Evolutionary conservation across 345 rosid genomes (phyloP).

Genomic region (Hevea brasiliensis): DNA sequence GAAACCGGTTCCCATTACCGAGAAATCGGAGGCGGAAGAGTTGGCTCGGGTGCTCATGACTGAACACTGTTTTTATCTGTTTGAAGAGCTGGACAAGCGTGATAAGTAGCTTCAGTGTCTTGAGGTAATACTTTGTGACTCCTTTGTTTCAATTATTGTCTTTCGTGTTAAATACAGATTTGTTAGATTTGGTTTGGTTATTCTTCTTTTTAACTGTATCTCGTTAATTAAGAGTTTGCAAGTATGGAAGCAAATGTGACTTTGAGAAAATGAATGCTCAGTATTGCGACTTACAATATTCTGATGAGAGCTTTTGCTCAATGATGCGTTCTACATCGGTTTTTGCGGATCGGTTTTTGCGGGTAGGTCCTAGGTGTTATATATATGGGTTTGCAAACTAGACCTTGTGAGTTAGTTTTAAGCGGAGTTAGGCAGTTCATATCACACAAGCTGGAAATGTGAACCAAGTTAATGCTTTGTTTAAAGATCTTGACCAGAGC

Average conservation of each 20-base stretch:
- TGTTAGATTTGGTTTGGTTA: background rate
- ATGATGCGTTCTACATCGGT: no score
- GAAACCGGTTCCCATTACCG: slow-evolving; percentile 32
- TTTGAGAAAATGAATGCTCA: slow-evolving; percentile 87
- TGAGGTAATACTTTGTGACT: slow-evolving; percentile 44
- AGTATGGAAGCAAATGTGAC: no score
- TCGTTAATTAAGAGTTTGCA: no score
- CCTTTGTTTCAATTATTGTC: background rate
- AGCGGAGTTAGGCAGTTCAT: no score
- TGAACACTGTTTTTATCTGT: slow-evolving; percentile 80
- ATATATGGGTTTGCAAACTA: no score
- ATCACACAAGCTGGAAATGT: slow-evolving; percentile 70
- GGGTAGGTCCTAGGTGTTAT: no score
- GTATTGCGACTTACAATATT: slow-evolving; percentile 82
- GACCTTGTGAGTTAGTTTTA: no score
- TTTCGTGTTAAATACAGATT: background rate
- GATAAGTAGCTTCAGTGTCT: slow-evolving; percentile 91
- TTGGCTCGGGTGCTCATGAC: slow-evolving; percentile 59
- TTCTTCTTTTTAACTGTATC: background rate
- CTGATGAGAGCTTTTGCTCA: slow-evolving; percentile 87
- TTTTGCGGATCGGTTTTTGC: no score
- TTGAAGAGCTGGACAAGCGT: slow-evolving; percentile 84
- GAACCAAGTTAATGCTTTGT: slow-evolving; percentile 65
- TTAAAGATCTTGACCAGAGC: slow-evolving; percentile 69
- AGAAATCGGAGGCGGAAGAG: slow-evolving; percentile 53